These are phyloP conservation scores for Teunomyces barrocoloradensis DNA, from an alignment of 805 yeast genomes.

Conservation along the genomic window DNA sequence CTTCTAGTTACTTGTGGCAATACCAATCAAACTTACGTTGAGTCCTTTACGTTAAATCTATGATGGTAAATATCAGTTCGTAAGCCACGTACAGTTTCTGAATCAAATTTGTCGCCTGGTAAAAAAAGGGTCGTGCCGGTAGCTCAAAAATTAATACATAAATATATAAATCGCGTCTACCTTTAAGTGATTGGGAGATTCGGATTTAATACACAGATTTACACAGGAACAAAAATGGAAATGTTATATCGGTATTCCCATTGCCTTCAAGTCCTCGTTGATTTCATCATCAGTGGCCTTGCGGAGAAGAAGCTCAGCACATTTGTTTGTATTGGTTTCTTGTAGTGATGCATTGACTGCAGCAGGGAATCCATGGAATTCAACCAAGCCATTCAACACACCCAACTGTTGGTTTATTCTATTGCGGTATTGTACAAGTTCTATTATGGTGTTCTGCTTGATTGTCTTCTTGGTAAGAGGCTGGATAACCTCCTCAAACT, in stretches of 20 bases:
- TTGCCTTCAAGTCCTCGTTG: constrained; percentile 64
- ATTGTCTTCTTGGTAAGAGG: constrained; percentile 32
- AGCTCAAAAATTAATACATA: not conserved
- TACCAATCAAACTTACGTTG: not conserved
- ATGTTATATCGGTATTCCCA: constrained; percentile 43
- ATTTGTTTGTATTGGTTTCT: constrained; percentile 17
- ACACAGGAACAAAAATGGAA: not conserved
- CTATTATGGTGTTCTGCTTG: constrained; percentile 36
- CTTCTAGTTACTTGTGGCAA: not conserved
- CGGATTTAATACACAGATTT: not conserved
- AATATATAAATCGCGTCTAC: not conserved
- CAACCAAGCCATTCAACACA: constrained; percentile 61
- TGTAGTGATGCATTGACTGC: constrained; percentile 47
- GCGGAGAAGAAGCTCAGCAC: constrained; percentile 43
- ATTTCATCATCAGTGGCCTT: constrained; percentile 71
- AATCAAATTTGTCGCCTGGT: not conserved
- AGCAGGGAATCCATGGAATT: constrained; percentile 79
- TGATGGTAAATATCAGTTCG: not conserved
- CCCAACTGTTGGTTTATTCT: constrained; percentile 68
- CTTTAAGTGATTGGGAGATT: not conserved
- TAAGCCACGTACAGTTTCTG: constrained; percentile 2
- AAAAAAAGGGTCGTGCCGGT: not conserved
- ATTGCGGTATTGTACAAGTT: constrained; percentile 63
- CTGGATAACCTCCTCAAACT: constrained; percentile 6
- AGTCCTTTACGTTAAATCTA: not conserved